Evolutionary conservation across 2,329 filamentous ascomycete species (phyloP).

Genomic region (Westerdykella ornata): DNA sequence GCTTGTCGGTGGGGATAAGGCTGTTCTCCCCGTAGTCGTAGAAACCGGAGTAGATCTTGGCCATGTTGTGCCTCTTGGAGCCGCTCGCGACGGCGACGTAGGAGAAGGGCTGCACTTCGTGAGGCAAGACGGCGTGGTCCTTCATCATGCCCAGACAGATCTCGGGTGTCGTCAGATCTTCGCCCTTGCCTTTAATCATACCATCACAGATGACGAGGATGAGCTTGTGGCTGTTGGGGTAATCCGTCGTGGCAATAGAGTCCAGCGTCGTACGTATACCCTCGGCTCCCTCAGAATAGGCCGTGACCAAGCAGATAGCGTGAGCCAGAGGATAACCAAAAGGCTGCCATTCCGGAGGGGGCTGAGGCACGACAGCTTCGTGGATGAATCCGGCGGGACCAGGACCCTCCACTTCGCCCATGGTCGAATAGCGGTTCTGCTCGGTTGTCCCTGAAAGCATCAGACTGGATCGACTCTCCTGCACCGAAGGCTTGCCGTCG

Average conservation of each 20-base stretch:
- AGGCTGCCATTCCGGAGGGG: conserved; percentile 93
- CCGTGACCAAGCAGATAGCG: conserved; percentile 87
- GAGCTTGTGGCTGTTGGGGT: conserved; percentile 97
- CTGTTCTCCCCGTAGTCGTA: conserved; percentile 90
- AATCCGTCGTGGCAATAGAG: conserved; percentile 95
- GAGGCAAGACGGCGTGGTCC: conserved; percentile 70
- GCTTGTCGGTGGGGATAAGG: conserved; percentile 72
- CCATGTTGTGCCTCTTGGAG: conserved; percentile 98
- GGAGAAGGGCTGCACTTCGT: conserved; percentile 83
- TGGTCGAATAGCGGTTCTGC: conserved; percentile 46
- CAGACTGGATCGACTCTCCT: conserved; percentile 39
- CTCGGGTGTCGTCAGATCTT: conserved; percentile 79
- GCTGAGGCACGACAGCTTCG: conserved; percentile 90
- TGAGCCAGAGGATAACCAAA: conserved; percentile 94
- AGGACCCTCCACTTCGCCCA: conserved; percentile 60
- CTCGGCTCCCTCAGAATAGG: conserved; percentile 91
- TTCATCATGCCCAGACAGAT: conserved; percentile 91
- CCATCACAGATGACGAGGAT: conserved; percentile 96
- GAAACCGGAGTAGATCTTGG: conserved; percentile 95
- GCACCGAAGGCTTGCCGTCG: conserved; percentile 30
- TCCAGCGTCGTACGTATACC: conserved; percentile 90
- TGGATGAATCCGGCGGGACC: conserved; percentile 94
- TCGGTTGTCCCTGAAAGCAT: conserved; percentile 40
- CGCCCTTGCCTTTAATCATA: conserved; percentile 93
- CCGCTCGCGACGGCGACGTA: conserved; percentile 96